Base-by-base conservation (phyloP, 2,329 filamentous ascomycete species). In the Ophiostoma pallidulum region DNA sequence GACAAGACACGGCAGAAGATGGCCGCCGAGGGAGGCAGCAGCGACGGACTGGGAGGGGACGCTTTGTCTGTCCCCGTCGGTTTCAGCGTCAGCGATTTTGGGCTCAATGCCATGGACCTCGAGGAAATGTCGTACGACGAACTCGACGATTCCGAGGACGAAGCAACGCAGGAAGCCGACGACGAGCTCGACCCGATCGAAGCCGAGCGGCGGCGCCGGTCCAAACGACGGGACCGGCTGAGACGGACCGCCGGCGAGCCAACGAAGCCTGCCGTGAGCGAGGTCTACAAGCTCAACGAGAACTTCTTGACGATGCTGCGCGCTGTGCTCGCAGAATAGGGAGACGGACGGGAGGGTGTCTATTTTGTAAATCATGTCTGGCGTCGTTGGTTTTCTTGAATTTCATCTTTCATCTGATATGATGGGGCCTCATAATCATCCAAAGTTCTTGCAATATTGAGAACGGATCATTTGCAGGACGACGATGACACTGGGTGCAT, bases 1-100 rank as follows among this genome's bases (percentile, higher is more conserved):
- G 88, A 94, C 67, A 98, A 98, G 74, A 98, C 92, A 8, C 74
- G 90, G 46, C 92, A 97, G 69, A 98, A 98, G 74, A 97, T 98
- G 92, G 92, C 92, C 0, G 89, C 88, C 2, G 89, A 91, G 59
- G 81, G 80, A 3, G 72, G 62, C 7, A 72, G 72, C 6, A 71
- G 74, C 48, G 41, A 40, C 9, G 46, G 36, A 5, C 28, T 28
- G n/a, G 50, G 35, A 20, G 44, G 45, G 9, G 44, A 22, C 4
- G 46, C 37, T 1, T 9, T 68, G 45, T 73, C 74, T 7, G 77
- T 74, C 8, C 78, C 71, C 20, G 70, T 73, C 54, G 69, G 64
- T 13, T 94, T 97, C 68, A 81, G 76, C 59, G 82, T 84, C 19
- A 79, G 77, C 41, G 92, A 98, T 66, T 98, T 98, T 67, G 92